Conservation (phyloP, 192 early-diverging fungal species). For the Geranomyces michiganensis region DNA sequence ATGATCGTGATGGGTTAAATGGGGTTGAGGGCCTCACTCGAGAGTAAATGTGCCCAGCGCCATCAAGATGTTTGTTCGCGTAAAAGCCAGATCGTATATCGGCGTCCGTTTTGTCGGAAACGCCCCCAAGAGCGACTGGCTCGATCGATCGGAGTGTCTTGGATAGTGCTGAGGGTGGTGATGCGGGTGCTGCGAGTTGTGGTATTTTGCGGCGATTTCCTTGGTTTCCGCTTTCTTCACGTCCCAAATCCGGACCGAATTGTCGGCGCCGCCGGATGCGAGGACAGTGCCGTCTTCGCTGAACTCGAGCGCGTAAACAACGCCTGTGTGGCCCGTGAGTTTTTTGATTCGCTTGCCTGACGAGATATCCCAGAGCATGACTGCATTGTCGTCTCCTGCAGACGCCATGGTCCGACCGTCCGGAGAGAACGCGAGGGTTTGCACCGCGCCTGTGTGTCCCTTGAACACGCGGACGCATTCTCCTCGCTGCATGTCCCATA, state of each 20-base stretch:
- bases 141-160: not conserved
- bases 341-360: conserved; percentile 80
- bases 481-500: conserved; percentile 95
- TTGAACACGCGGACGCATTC: conserved; percentile 87
- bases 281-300: conserved; percentile 78
- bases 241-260: conserved; percentile 91
- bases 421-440: conserved; percentile 85
- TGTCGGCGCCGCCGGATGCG: conserved; percentile 84
- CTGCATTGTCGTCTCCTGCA: conserved; percentile 77
- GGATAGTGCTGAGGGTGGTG: not conserved
- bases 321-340: conserved; percentile 81
- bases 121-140: conserved; percentile 45
- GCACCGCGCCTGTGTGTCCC: conserved; percentile 81
- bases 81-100: conserved; percentile 82
- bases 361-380: conserved; percentile 92
- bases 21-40: not conserved
- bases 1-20: no score
- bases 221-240: conserved; percentile 62
- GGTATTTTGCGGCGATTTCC: conserved; percentile 32
- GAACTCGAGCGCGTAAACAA: conserved; percentile 85
- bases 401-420: conserved; percentile 91
- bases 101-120: conserved; percentile 94
- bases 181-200: not conserved
- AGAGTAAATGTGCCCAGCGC: conserved; percentile 75
- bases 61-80: conserved; percentile 80